These are phyloP conservation scores for Rhizopogon vinicolor DNA, from an alignment of 768 basidiomycete genomes.

Conservation along the genomic window DNA sequence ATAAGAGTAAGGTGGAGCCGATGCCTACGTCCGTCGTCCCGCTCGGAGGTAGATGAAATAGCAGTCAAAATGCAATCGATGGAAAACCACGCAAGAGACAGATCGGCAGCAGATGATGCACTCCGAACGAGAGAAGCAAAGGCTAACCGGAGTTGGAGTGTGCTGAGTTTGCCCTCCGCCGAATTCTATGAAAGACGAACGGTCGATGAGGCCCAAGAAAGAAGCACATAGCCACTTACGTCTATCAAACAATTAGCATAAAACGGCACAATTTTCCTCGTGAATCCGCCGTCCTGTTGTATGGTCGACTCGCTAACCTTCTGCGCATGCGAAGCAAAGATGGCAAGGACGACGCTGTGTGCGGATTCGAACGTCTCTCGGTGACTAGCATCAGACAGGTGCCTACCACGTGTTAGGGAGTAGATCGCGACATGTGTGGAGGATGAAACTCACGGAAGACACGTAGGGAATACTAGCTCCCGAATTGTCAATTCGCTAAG, in stretches of 20 bases:
- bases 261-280: slow-evolving; percentile 62
- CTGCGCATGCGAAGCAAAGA: slow-evolving; percentile 61
- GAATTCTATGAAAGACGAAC: slow-evolving; percentile 48
- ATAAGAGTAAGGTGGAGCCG: slow-evolving; percentile 63
- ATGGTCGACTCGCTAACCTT: slow-evolving; percentile 12
- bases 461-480: slow-evolving; percentile 53
- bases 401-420: slow-evolving; percentile 32
- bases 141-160: slow-evolving; percentile 66
- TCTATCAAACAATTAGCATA: slow-evolving; percentile 70
- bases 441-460: slow-evolving; percentile 52
- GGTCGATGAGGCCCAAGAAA: not conserved
- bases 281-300: slow-evolving; percentile 31
- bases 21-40: slow-evolving; percentile 31
- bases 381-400: slow-evolving; percentile 51
- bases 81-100: slow-evolving; percentile 64
- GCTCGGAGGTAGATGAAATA: slow-evolving; percentile 11
- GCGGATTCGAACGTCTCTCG: slow-evolving; percentile 84
- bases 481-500: slow-evolving; percentile 51
- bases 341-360: slow-evolving; percentile 76
- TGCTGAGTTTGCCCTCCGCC: slow-evolving; percentile 52
- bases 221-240: slow-evolving; percentile 34
- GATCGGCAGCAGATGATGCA: slow-evolving; percentile 40
- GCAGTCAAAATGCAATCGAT: slow-evolving; percentile 49
- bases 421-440: not conserved
- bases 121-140: slow-evolving; percentile 67